Conservation (phyloP, 176 grass and related monocot species). For the Oryza australiensis region DNA sequence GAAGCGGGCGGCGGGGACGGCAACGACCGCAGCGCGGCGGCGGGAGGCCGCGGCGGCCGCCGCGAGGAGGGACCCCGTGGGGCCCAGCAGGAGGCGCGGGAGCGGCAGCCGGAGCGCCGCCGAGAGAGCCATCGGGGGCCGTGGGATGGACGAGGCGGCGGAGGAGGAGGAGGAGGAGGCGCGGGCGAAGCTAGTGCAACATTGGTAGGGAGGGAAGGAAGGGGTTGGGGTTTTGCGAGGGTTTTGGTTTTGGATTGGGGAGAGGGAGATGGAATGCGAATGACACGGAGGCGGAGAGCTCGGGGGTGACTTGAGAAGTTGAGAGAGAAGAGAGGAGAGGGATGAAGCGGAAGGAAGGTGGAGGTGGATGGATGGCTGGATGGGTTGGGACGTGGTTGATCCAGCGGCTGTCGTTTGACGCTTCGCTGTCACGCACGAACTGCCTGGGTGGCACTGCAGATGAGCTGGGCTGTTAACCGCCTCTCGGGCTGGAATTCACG, state of each 20-base stretch:
- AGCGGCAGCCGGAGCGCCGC: slow-evolving; percentile 55
- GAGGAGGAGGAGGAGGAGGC: background rate
- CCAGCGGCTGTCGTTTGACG: background rate
- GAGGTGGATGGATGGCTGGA: background rate
- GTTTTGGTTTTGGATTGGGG: slow-evolving; percentile 45
- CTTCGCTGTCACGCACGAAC: background rate
- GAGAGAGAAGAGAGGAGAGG: background rate
- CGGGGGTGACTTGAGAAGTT: background rate
- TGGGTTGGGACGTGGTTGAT: background rate
- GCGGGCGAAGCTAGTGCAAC: background rate
- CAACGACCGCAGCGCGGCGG: slow-evolving; percentile 26
- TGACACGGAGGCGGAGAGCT: slow-evolving; percentile 2
- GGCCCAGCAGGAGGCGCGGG: slow-evolving; percentile 39
- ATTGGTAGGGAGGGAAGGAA: background rate
- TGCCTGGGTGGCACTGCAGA: background rate
- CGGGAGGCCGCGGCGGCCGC: slow-evolving; percentile 35
- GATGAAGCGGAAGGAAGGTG: background rate
- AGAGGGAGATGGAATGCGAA: background rate
- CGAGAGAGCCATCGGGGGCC: slow-evolving; percentile 56
- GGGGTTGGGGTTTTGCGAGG: slow-evolving; percentile 43
- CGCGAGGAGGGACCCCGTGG: slow-evolving; percentile 23
- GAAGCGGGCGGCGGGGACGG: slow-evolving; percentile 28
- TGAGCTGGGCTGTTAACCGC: no score
- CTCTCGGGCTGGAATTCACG: background rate
- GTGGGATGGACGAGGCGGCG: background rate